Evolutionary conservation across 495 filamentous ascomycete species (phyloP).

Genomic region (Neurospora sp.): DNA sequence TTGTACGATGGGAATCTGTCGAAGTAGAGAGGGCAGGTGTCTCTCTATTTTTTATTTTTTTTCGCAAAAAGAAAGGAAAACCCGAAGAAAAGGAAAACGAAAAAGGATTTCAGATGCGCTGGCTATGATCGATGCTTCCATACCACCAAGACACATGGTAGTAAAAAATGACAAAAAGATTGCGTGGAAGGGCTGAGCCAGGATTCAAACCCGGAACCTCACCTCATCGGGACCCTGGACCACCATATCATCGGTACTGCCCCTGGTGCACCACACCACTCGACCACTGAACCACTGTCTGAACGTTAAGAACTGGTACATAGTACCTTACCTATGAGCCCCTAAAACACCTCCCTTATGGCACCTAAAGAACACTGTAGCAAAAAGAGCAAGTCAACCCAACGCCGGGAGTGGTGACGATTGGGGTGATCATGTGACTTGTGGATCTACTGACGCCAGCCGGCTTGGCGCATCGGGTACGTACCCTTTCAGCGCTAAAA

Average conservation of each 20-base stretch:
- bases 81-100: no score
- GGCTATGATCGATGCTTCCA: not conserved
- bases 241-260: no score
- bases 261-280: no score
- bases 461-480: conserved; percentile 11
- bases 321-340: not conserved
- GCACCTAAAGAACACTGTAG: not conserved
- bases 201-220: not conserved
- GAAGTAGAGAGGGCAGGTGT: not conserved
- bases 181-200: not conserved
- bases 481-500: not conserved
- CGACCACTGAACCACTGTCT: no score
- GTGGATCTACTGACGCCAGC: conserved; percentile 8
- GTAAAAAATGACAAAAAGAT: not conserved
- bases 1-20: not conserved
- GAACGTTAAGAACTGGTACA: no score
- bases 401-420: conserved; percentile 4
- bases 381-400: not conserved
- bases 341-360: not conserved
- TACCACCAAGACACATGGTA: not conserved
- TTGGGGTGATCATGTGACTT: conserved; percentile 18
- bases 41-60: no score
- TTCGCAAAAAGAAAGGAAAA: no score
- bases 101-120: not conserved
- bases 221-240: no score